phyloP scores from a whole-genome alignment of 2,329 filamentous ascomycete genomes.

The Botryotinia calthae region DNA sequence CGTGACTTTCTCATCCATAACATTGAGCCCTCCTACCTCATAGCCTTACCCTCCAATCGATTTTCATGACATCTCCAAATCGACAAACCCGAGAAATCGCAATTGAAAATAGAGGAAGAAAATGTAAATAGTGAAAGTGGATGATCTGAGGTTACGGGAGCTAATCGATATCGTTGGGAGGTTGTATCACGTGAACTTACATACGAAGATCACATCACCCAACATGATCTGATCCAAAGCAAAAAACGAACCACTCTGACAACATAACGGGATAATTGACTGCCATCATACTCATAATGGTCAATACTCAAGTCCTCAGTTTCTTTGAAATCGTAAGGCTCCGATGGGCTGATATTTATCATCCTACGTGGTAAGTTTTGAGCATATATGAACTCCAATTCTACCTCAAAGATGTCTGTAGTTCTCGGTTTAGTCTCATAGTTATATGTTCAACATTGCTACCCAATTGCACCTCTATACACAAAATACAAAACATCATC shows the following conservation, averaged over 20 bases:
- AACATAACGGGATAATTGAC: neutral
- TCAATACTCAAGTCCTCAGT: neutral
- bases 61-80: neutral
- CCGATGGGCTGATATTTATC: conserved; percentile 12
- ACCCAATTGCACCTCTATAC: neutral
- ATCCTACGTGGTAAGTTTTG: neutral
- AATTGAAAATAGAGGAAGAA: neutral
- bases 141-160: neutral
- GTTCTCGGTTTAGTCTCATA: neutral
- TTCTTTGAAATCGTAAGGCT: neutral
- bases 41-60: neutral
- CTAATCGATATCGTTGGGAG: no score
- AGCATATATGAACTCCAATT: neutral
- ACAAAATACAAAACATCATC: neutral
- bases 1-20: neutral
- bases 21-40: neutral
- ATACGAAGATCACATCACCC: neutral
- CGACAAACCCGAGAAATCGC: neutral
- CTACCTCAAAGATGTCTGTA: neutral
- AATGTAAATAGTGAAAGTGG: neutral
- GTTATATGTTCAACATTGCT: neutral
- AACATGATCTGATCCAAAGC: conserved; percentile 8
- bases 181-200: neutral
- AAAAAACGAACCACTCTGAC: conserved; percentile 11
- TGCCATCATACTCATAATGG: neutral